These are phyloP conservation scores for Lomentospora prolificans DNA, from an alignment of 2,329 filamentous ascomycete genomes.

Conservation along the genomic window DNA sequence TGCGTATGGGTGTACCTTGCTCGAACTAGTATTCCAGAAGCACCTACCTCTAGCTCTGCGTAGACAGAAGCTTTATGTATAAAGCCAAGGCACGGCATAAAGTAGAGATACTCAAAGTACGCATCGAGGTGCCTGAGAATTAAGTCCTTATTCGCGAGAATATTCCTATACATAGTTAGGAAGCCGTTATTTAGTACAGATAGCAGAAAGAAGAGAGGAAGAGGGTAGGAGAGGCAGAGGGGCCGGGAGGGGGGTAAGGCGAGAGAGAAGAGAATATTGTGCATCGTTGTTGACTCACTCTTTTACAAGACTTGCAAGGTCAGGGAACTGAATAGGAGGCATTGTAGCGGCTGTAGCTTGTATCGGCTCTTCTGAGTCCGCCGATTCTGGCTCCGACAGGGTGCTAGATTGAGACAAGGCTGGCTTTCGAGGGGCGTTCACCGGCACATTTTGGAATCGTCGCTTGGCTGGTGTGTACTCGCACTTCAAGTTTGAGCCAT, in stretches of 20 bases:
- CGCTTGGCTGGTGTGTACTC: conserved; percentile 29
- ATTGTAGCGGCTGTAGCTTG: background rate
- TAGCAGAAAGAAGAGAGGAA: too few species aligned
- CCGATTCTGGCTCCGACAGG: conserved; percentile 5
- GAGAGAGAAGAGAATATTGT: too few species aligned
- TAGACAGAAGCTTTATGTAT: conserved; percentile 25
- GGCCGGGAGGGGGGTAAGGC: too few species aligned
- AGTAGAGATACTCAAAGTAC: conserved; percentile 28
- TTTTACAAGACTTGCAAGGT: conserved; percentile 10
- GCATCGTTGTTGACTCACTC: conserved; percentile 5
- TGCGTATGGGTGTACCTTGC: background rate
- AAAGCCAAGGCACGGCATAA: conserved; percentile 28
- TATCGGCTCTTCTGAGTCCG: conserved; percentile 5
- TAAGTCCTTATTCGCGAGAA: conserved; percentile 24
- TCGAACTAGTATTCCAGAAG: too few species aligned
- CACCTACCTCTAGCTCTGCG: conserved; percentile 22
- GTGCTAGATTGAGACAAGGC: background rate
- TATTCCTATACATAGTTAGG: conserved; percentile 11
- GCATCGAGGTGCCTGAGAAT: conserved; percentile 26
- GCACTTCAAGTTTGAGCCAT: conserved; percentile 23
- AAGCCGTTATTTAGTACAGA: too few species aligned
- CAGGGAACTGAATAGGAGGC: conserved; percentile 2
- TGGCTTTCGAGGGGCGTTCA: conserved; percentile 10
- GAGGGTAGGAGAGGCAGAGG: too few species aligned
- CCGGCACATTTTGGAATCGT: conserved; percentile 24